Evolutionary conservation across 495 filamentous ascomycete genomes (phyloP), one percentile per base, ranked within the genome.

Genomic region (Hypomontagnella monticulosa): DNA sequence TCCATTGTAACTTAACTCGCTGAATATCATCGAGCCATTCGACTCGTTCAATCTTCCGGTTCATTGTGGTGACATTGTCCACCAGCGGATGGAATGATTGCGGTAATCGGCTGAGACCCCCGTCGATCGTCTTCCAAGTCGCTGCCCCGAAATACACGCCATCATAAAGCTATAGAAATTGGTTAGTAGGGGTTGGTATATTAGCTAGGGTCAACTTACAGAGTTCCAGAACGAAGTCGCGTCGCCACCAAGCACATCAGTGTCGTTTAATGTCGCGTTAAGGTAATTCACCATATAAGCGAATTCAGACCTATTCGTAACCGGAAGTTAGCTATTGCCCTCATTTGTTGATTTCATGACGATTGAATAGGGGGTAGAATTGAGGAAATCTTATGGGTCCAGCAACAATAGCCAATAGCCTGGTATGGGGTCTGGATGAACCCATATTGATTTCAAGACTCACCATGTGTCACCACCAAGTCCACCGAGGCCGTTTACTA

Each of bases 101-200:
- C 0, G 88, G 87, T 3, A 91, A 80, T 1, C 81, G 81, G 57
- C 82, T 83, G 0, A 91, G 74, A 12, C 76, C 76, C 70, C 88
- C 84, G 61, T 91, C 84, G 59, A 91, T 91, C 3, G 89, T 91
- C 32, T 73, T 78, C 84, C 85, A 90, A 3, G 77, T 73, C 0
- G 83, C 82, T 0, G 87, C 86, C 4, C 67, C 66, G 70, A 91
- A 91, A 64, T 90, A 90, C 12, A 83, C 76, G 65, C 73, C 64
- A 51, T 88, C 78, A 73, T 83, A 82, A 20, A 80, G 66, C 66
- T 71, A 47, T 42, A 30, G 6, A 33, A 1, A 43, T 44, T 12
- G 12, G 47, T 63, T 12, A 61, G 19, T 14, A 27, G 2, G 16
- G 15, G 19, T 9, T 0, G 4, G 5, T 4, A 3, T 36, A 2